These are phyloP conservation scores for Fusarium coicis DNA, from an alignment of 2,329 filamentous ascomycete species.

Conservation along the genomic window DNA sequence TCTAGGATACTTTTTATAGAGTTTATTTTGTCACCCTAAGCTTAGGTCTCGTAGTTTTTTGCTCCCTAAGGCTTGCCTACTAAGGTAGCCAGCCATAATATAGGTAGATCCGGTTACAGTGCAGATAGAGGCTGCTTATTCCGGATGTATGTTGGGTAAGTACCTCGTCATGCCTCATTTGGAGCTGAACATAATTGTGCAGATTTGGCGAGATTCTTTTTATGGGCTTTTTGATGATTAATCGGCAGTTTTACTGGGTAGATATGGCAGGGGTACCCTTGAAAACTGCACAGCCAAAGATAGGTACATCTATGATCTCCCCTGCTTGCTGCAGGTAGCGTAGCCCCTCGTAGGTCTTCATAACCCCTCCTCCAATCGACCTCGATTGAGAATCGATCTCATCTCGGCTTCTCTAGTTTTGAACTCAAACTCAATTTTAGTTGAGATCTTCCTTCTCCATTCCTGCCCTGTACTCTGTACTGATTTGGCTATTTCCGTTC, in stretches of 20 bases:
- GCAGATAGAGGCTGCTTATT: not conserved
- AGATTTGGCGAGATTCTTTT: not conserved
- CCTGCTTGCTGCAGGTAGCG: not conserved
- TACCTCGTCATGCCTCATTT: not conserved
- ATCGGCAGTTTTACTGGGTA: not conserved
- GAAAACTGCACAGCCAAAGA: not conserved
- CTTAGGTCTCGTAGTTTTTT: no score
- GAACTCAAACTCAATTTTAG: slow-evolving; percentile 12
- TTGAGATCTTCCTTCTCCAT: not conserved
- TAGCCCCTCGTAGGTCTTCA: not conserved
- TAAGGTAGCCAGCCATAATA: not conserved
- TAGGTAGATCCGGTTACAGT: not conserved
- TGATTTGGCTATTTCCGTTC: not conserved
- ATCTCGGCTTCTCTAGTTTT: slow-evolving; percentile 6
- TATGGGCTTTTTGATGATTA: not conserved
- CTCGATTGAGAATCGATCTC: slow-evolving; percentile 5
- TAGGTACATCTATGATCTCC: not conserved
- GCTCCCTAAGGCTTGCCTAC: no score
- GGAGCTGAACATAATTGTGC: not conserved
- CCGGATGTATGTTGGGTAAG: not conserved
- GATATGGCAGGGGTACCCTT: not conserved
- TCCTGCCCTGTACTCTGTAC: not conserved
- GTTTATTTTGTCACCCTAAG: no score
- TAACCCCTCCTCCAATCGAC: slow-evolving; percentile 10
- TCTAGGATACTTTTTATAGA: no score